A percentile compares a stretch with the other conserved stretches of the same genome.
Conservation (phyloP, 352 stramenopile species). For the Lagenidium giganteum region DNA sequence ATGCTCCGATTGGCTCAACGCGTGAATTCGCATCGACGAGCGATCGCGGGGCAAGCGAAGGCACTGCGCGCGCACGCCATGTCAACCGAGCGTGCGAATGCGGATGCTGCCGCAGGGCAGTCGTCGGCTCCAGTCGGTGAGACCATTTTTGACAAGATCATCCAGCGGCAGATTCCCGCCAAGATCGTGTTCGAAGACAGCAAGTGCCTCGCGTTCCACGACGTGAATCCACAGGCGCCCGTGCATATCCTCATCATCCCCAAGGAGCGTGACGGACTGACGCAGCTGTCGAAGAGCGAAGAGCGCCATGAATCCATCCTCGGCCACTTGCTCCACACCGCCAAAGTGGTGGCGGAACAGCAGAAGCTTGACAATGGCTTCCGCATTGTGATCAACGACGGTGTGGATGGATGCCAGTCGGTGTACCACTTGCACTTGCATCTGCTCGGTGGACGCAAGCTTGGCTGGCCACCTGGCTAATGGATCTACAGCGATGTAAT, state of each 20-base stretch:
- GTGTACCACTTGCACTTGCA: conserved; percentile 93
- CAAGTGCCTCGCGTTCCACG: conserved; percentile 95
- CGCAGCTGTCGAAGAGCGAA: conserved; percentile 84
- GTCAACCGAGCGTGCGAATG: conserved; percentile 58
- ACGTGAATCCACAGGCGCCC: conserved; percentile 95
- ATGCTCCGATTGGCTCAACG: no score
- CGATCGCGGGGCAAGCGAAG: no score
- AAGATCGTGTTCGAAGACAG: conserved; percentile 96
- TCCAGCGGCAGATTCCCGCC: conserved; percentile 91
- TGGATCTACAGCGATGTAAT: background rate
- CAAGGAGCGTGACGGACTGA: conserved; percentile 92
- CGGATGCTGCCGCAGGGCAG: conserved; percentile 37
- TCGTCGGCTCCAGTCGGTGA: conserved; percentile 44
- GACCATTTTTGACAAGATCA: conserved; percentile 99
- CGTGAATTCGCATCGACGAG: no score
- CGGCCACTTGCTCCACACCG: conserved; percentile 91
- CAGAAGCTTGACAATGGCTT: conserved; percentile 90
- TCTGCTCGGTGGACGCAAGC: conserved; percentile 91
- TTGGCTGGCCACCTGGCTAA: conserved; percentile 93
- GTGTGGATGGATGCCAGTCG: conserved; percentile 88
- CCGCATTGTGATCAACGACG: conserved; percentile 98
- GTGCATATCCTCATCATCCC: conserved; percentile 98
- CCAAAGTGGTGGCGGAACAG: conserved; percentile 91
- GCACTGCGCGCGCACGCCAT: conserved; percentile 30
- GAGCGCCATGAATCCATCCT: conserved; percentile 93